Evolutionary conservation across 1,139 yeast genomes (phyloP).

Genomic region (Magnusiomyces suaveolens): DNA sequence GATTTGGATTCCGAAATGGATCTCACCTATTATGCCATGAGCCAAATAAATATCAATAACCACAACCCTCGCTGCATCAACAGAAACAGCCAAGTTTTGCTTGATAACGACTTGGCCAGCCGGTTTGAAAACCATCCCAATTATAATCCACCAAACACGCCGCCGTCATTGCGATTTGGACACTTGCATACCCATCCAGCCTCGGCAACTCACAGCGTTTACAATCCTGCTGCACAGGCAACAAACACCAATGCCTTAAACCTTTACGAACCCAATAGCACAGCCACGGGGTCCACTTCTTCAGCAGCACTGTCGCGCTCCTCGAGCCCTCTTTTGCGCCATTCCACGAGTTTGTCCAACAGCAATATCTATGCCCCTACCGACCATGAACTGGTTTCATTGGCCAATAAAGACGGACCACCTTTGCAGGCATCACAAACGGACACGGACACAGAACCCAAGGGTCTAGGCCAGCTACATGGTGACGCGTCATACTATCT

Average conservation of each 20-base stretch:
- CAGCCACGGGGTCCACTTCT: neutral
- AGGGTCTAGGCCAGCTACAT: too few relatives aligned
- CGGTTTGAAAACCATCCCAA: too few relatives aligned
- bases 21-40: constrained; percentile 19
- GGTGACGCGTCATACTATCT: too few relatives aligned
- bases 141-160: too few relatives aligned
- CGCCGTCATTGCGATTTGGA: too few relatives aligned
- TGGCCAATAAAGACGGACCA: neutral
- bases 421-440: too few relatives aligned
- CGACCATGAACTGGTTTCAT: neutral
- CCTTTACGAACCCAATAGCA: too few relatives aligned
- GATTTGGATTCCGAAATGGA: constrained; percentile 54
- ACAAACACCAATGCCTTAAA: too few relatives aligned
- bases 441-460: too few relatives aligned
- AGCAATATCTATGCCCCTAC: neutral
- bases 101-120: neutral
- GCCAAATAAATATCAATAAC: constrained; percentile 1
- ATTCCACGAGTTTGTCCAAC: neutral
- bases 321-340: neutral
- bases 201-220: too few relatives aligned
- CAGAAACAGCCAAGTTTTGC: neutral
- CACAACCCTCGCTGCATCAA: neutral
- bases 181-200: too few relatives aligned
- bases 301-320: neutral
- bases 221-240: too few relatives aligned